These are phyloP conservation scores for Polygonum aviculare DNA, from an alignment of 148 eudicot genomes.

Conservation along the genomic window DNA sequence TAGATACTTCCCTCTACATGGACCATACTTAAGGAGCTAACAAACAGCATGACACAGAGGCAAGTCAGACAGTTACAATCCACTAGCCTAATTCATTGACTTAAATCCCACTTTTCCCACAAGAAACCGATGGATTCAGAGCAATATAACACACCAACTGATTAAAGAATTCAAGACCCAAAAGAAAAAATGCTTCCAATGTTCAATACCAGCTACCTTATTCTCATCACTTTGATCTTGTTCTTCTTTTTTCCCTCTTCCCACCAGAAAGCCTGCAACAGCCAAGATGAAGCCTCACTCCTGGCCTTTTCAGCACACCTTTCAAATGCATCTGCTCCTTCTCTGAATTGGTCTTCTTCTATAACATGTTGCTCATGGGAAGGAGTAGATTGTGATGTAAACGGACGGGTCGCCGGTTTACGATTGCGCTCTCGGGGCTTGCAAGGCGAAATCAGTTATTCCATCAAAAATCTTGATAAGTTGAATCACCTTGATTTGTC, in stretches of 20 bases:
- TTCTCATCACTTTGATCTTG: not conserved
- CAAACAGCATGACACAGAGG: not conserved
- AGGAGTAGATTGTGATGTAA: conserved; percentile 48
- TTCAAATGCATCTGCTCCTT: conserved; percentile 15
- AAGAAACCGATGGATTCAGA: not conserved
- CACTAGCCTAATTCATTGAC: not conserved
- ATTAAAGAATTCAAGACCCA: not conserved
- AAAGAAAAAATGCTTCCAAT: not conserved
- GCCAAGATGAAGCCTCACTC: conserved; percentile 41
- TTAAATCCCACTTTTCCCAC: not conserved
- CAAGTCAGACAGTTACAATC: not conserved
- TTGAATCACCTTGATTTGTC: conserved; percentile 62
- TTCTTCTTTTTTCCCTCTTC: conserved; percentile 21
- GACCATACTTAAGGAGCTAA: not conserved
- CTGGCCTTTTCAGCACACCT: conserved; percentile 30
- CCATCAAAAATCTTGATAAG: conserved; percentile 35
- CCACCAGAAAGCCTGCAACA: conserved; percentile 38
- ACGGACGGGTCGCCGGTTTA: conserved; percentile 35
- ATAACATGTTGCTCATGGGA: conserved; percentile 73
- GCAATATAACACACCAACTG: not conserved
- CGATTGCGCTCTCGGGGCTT: conserved; percentile 45
- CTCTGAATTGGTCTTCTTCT: conserved; percentile 44
- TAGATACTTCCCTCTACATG: not conserved
- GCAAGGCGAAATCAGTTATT: conserved; percentile 31
- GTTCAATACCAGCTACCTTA: not conserved